These are phyloP conservation scores for Millerozyma acaciae DNA, from an alignment of 805 yeast genomes.

Conservation along the genomic window DNA sequence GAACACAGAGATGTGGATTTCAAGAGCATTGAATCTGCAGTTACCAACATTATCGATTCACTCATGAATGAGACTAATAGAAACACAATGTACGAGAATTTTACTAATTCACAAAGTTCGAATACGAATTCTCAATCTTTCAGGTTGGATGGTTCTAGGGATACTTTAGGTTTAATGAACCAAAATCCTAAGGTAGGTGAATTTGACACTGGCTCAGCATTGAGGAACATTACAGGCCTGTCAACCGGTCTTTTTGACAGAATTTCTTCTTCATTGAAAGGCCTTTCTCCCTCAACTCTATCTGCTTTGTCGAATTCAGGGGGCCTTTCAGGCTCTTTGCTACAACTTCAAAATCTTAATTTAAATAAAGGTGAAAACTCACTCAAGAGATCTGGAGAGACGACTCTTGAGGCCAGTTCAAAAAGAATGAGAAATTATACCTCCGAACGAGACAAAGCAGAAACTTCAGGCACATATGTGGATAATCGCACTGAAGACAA, in stretches of 20 bases:
- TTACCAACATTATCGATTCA: constrained; percentile 18
- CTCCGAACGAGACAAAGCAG: too few species aligned
- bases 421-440: constrained; percentile 13
- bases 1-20: constrained; percentile 16
- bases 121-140: too few species aligned
- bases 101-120: too few species aligned
- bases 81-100: constrained; percentile 21
- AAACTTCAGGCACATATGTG: too few species aligned
- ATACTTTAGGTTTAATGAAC: too few species aligned
- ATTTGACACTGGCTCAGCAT: constrained; percentile 9
- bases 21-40: constrained; percentile 21
- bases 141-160: too few species aligned
- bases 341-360: constrained; percentile 8
- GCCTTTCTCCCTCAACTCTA: constrained; percentile 1
- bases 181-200: too few species aligned
- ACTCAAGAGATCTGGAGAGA: constrained; percentile 5
- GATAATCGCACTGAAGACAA: too few species aligned
- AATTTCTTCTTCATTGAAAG: constrained; percentile 5
- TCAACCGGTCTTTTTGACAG: constrained; percentile 4
- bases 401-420: constrained; percentile 8
- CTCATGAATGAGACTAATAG: constrained; percentile 19
- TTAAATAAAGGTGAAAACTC: neutral
- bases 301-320: neutral
- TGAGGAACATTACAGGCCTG: constrained; percentile 6
- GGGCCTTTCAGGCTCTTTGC: constrained; percentile 6